phyloP scores from a whole-genome alignment of 805 yeast genomes.

The Grigorovia yakushimaensis region DNA sequence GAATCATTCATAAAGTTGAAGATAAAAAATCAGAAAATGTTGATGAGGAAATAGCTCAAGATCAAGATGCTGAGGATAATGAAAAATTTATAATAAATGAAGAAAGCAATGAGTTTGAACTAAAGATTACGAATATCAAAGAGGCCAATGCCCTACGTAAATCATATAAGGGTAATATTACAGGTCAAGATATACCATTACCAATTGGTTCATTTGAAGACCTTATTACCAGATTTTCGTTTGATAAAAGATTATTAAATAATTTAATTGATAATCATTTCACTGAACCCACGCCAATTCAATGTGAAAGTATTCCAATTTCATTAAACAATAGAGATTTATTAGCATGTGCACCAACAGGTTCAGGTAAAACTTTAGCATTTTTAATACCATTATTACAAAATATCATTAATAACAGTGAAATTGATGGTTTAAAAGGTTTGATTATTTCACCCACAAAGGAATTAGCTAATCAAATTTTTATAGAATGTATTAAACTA shows the following conservation, averaged over 20 bases:
- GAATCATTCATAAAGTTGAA: slow-evolving; percentile 25
- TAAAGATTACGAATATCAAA: slow-evolving; percentile 39
- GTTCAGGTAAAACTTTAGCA: slow-evolving; percentile 94
- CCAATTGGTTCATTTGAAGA: slow-evolving; percentile 89
- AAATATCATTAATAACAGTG: slow-evolving; percentile 25
- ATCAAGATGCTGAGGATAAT: slow-evolving; percentile 21
- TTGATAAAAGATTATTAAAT: slow-evolving; percentile 43
- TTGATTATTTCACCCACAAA: slow-evolving; percentile 88
- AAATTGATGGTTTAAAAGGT: slow-evolving; percentile 48
- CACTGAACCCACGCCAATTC: slow-evolving; percentile 85
- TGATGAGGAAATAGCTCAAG: slow-evolving; percentile 16
- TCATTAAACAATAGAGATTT: slow-evolving; percentile 63
- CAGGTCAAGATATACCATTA: slow-evolving; percentile 80
- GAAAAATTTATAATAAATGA: slow-evolving; percentile 20
- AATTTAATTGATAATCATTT: slow-evolving; percentile 65
- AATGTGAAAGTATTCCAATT: slow-evolving; percentile 79
- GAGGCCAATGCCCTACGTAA: slow-evolving; percentile 58
- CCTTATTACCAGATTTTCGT: slow-evolving; percentile 53
- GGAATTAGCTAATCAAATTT: slow-evolving; percentile 84
- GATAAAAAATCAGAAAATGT: slow-evolving; percentile 7
- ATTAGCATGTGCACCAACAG: slow-evolving; percentile 94
- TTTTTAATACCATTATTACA: slow-evolving; percentile 70
- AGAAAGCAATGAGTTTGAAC: slow-evolving; percentile 26
- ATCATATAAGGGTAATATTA: slow-evolving; percentile 53
- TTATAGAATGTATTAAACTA: slow-evolving; percentile 52